Percentiles rank a stretch among this genome's conserved stretches.
These are phyloP conservation scores for Talaromyces sp. DNA, from an alignment of 2,329 filamentous ascomycete species.

Conservation along the genomic window DNA sequence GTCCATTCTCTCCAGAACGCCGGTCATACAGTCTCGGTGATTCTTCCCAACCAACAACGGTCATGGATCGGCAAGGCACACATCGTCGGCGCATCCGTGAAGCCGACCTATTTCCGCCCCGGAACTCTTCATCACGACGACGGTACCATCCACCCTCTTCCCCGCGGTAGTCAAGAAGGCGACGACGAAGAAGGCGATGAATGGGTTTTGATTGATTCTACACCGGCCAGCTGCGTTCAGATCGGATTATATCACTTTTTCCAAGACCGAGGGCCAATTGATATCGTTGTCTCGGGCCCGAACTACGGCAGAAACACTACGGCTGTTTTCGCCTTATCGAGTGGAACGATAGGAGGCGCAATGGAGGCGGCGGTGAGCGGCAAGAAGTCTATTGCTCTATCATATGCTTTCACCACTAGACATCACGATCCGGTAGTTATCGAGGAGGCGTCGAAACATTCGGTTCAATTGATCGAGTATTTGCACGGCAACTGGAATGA, in stretches of 20 bases:
- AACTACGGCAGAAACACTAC: constrained; percentile 83
- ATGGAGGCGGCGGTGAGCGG: constrained; percentile 72
- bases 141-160: constrained; percentile 62
- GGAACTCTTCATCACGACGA: constrained; percentile 60
- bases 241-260: constrained; percentile 80
- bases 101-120: constrained; percentile 76
- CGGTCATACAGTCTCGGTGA: constrained; percentile 85
- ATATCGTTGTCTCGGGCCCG: constrained; percentile 73
- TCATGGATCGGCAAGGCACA: constrained; percentile 99
- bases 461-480: constrained; percentile 73
- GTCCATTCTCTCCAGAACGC: constrained; percentile 66
- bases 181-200: constrained; percentile 63
- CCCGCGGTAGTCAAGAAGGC: constrained; percentile 54
- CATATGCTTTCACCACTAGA: constrained; percentile 82
- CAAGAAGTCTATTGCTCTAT: constrained; percentile 71
- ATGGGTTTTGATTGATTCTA: constrained; percentile 78
- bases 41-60: constrained; percentile 83
- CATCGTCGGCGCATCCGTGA: constrained; percentile 83
- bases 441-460: constrained; percentile 67
- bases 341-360: constrained; percentile 72
- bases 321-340: constrained; percentile 72
- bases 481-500: constrained; percentile 69
- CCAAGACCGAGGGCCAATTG: constrained; percentile 64
- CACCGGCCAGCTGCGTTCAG: constrained; percentile 75
- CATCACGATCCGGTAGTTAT: constrained; percentile 83